phyloP scores from a whole-genome alignment of 2,329 filamentous ascomycete species.

The Penicillium sp. region DNA sequence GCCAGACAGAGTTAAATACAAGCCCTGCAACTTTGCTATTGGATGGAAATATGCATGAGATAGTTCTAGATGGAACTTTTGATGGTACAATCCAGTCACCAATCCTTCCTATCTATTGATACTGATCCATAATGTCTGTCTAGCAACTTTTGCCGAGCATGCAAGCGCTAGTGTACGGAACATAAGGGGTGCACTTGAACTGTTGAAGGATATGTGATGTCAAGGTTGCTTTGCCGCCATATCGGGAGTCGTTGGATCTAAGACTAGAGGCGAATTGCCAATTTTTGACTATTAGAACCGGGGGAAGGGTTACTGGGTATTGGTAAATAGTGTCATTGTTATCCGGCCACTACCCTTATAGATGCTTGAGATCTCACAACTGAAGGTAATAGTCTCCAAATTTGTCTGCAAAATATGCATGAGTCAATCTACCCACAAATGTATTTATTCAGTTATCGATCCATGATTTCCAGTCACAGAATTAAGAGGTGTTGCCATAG shows the following conservation, averaged over 20 bases:
- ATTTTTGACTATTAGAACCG: not conserved
- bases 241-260: not conserved
- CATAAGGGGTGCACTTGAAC: conserved; percentile 11
- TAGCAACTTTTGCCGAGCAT: conserved; percentile 23
- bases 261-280: not conserved
- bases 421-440: conserved; percentile 5
- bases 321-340: not conserved
- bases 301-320: not conserved
- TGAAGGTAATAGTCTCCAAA: conserved; percentile 3
- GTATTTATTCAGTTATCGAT: not conserved
- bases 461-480: no score
- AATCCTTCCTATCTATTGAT: not conserved
- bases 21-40: conserved; percentile 24
- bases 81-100: conserved; percentile 18
- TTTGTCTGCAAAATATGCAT: conserved; percentile 5
- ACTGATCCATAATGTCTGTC: conserved; percentile 9
- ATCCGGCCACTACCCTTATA: not conserved
- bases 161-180: conserved; percentile 15
- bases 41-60: conserved; percentile 24
- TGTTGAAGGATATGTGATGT: conserved; percentile 22
- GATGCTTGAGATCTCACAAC: not conserved
- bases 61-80: conserved; percentile 22
- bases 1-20: conserved; percentile 20
- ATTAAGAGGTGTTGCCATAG: no score
- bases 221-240: conserved; percentile 3